phyloP scores from a whole-genome alignment of 768 basidiomycete genomes.

The Cystobasidium onofrii region DNA sequence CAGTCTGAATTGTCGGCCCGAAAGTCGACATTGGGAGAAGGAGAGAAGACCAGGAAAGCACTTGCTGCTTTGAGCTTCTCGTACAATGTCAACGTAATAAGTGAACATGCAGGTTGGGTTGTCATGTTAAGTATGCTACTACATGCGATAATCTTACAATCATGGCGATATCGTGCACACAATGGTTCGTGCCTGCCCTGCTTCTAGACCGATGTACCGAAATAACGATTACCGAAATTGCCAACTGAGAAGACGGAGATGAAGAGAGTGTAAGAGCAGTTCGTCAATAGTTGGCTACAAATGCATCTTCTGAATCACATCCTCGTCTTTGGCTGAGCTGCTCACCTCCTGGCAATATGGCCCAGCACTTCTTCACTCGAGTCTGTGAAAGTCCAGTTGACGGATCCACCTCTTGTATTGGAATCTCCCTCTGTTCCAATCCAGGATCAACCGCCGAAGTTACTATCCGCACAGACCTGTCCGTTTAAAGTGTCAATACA shows the following conservation, averaged over 20 bases:
- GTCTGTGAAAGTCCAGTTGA: background rate
- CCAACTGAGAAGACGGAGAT: background rate
- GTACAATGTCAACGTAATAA: background rate
- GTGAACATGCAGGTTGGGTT: background rate
- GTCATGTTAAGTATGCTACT: background rate
- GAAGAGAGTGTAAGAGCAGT: background rate
- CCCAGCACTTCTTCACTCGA: constrained; percentile 36
- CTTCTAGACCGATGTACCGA: constrained; percentile 4
- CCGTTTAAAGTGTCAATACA: too few relatives aligned
- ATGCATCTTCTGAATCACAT: too few relatives aligned
- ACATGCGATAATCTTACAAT: background rate
- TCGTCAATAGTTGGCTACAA: too few relatives aligned
- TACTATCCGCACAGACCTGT: constrained; percentile 31
- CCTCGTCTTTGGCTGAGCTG: too few relatives aligned
- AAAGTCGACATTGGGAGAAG: too few relatives aligned
- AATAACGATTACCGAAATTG: constrained; percentile 29
- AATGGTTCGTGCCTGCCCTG: too few relatives aligned
- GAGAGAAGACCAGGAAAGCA: too few relatives aligned
- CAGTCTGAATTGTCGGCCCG: too few relatives aligned
- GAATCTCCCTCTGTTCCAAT: constrained; percentile 28
- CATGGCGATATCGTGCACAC: too few relatives aligned
- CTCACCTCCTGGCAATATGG: constrained; percentile 34
- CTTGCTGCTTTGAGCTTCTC: too few relatives aligned
- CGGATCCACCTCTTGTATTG: constrained; percentile 12
- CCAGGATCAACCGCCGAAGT: constrained; percentile 30